phyloP scores from a whole-genome alignment of 1,139 yeast species.

The Scheffersomyces stambukii region DNA sequence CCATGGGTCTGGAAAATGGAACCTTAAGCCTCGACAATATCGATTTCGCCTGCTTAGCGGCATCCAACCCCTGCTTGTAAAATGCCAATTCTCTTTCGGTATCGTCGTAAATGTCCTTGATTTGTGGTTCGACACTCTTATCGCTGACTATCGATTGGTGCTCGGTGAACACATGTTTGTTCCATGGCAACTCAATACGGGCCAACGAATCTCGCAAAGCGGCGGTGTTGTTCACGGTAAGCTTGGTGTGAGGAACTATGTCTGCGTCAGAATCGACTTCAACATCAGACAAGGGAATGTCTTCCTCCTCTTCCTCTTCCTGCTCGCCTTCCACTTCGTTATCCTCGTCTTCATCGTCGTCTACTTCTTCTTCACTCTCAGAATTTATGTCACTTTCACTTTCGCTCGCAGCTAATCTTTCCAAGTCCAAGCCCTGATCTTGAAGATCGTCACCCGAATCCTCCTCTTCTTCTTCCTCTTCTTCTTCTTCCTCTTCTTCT shows the following conservation, averaged over 20 bases:
- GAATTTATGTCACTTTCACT: constrained; percentile 37
- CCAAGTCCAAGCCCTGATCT: constrained; percentile 44
- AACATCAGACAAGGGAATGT: constrained; percentile 71
- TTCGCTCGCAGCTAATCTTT: constrained; percentile 53
- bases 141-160: constrained; percentile 71
- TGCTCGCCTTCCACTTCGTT: constrained; percentile 43
- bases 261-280: constrained; percentile 85
- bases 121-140: constrained; percentile 55
- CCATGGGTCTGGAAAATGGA: constrained; percentile 90
- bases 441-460: constrained; percentile 27
- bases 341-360: constrained; percentile 40
- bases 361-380: constrained; percentile 40
- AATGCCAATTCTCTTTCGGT: constrained; percentile 70
- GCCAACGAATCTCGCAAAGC: constrained; percentile 68
- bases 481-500: constrained; percentile 23
- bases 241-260: constrained; percentile 82
- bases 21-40: constrained; percentile 63
- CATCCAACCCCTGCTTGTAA: constrained; percentile 88
- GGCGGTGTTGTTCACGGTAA: constrained; percentile 70
- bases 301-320: constrained; percentile 51
- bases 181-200: constrained; percentile 70
- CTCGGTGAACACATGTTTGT: constrained; percentile 68
- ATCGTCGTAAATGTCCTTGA: constrained; percentile 92
- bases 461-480: constrained; percentile 18
- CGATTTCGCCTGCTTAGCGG: constrained; percentile 70